These are phyloP conservation scores for Cyclotella atomus DNA, from an alignment of 108 stramenopile species.

Conservation along the genomic window DNA sequence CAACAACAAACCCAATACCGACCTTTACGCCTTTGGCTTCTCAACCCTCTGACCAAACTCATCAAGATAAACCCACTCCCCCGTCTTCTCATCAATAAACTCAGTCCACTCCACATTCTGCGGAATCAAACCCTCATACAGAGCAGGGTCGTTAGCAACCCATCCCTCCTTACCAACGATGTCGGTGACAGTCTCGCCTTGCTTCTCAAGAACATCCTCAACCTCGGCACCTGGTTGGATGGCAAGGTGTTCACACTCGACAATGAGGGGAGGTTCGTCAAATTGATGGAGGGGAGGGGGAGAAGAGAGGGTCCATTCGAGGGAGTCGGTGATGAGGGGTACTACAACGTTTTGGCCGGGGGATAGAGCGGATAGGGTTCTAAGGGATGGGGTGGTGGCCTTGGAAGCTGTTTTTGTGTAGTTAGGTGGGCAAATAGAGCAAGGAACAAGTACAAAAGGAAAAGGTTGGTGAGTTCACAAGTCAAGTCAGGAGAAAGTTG, in stretches of 20 bases:
- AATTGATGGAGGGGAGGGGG: conserved; percentile 99
- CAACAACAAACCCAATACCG: too few relatives aligned
- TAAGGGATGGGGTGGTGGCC: conserved; percentile 4
- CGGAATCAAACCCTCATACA: conserved; percentile 89
- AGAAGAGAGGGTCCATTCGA: conserved; percentile 94
- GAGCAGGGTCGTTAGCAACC: conserved; percentile 81
- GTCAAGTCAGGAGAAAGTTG: too few relatives aligned
- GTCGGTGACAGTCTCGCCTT: conserved; percentile 86
- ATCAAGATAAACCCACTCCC: conserved; percentile 85
- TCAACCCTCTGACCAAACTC: too few relatives aligned
- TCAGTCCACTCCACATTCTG: conserved; percentile 91
- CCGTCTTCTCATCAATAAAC: conserved; percentile 89
- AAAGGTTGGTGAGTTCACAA: too few relatives aligned
- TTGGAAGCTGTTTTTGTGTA: too few relatives aligned
- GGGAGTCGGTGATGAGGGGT: conserved; percentile 89
- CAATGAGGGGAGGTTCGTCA: conserved; percentile 96
- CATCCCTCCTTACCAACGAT: conserved; percentile 88
- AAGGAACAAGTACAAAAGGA: too few relatives aligned
- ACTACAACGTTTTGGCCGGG: conserved; percentile 89
- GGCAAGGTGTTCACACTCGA: conserved; percentile 88
- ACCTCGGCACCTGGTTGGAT: conserved; percentile 85
- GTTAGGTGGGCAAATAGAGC: too few relatives aligned
- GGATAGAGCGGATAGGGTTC: conserved; percentile 44
- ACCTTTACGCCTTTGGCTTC: too few relatives aligned
- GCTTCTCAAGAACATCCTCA: conserved; percentile 76